Evolutionary conservation across 2,329 filamentous ascomycete species (phyloP).

Genomic region (Cytospora chrysosperma): DNA sequence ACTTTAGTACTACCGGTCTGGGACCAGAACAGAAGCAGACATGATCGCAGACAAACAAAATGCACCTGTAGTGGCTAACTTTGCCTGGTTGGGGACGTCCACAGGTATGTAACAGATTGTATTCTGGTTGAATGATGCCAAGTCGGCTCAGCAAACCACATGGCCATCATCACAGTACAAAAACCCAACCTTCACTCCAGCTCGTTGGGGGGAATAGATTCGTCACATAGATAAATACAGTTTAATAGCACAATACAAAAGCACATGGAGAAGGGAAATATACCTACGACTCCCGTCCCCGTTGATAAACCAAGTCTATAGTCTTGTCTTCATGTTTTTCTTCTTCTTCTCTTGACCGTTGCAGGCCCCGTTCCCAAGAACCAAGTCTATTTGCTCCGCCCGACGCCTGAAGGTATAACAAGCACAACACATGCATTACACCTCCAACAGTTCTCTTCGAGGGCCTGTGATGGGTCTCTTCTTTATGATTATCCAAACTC

Average conservation of each 20-base stretch:
- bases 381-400: constrained; percentile 14
- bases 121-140: too few relatives aligned
- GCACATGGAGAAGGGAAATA: constrained; percentile 7
- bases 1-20: too few relatives aligned
- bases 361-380: background rate
- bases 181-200: background rate
- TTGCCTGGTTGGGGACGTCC: too few relatives aligned
- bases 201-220: constrained; percentile 3
- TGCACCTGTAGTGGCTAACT: too few relatives aligned
- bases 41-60: too few relatives aligned
- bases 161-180: background rate
- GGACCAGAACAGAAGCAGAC: too few relatives aligned
- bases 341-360: background rate
- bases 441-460: background rate
- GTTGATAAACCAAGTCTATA: constrained; percentile 12
- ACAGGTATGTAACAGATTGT: too few relatives aligned
- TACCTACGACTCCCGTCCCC: background rate
- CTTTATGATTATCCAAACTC: background rate
- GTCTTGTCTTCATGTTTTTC: background rate
- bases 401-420: constrained; percentile 18
- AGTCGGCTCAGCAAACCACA: too few relatives aligned
- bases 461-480: background rate
- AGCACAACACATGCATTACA: constrained; percentile 15
- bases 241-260: constrained; percentile 4
- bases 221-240: constrained; percentile 10